Evolutionary conservation across 208 protist species (phyloP), one percentile per base, ranked within the genome.

Genomic region (Trypanosoma scelopori): DNA sequence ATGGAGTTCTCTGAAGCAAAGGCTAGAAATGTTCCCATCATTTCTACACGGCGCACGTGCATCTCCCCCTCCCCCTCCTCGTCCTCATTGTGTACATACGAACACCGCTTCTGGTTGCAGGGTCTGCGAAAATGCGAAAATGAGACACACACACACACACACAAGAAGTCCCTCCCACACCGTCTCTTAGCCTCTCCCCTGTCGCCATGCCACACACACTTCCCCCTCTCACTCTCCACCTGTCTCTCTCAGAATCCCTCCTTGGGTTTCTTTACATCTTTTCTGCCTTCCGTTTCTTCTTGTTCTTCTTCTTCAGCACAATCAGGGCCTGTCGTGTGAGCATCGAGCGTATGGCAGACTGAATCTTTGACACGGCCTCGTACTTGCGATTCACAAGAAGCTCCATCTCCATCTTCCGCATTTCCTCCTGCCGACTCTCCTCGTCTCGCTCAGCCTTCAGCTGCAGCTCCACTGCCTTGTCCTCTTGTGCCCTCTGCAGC

Each of bases 251-350:
- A 30, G 11, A 30, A 5, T 13, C 27, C 35, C 1, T 55, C 35
- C 28, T 35, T 27, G 1, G 28, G 5, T 55, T 47, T 47, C 3
- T 47, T 41, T 70, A 35, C 39, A n/a, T 23, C 55, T 58, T 56
- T 48, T 57, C 55, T 32, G 47, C 47, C 56, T 70, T 80, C 46
- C 80, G 78, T 60, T 84, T 87, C 45, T 82, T 82, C 57, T 85
- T 95, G 59, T 82, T 85, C 64, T 85, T 88, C 77, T 92, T 95
- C 70, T 87, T 85, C 53, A 84, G 56, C 70, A 82, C 82, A 23
- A 58, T 71, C 18, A 94, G 52, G 1, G 86, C 75, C 15, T 88
- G 65, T 2, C 89, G 89, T 27, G 87, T 91, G 59, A 95, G 81
- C 80, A 93, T 86, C 4, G 78, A 86, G 58, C 84, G 83, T 18